Percentiles rank a stretch among this genome's conserved stretches.
phyloP scores from a whole-genome alignment of 768 basidiomycete genomes.

The Hydnum rufescens region DNA sequence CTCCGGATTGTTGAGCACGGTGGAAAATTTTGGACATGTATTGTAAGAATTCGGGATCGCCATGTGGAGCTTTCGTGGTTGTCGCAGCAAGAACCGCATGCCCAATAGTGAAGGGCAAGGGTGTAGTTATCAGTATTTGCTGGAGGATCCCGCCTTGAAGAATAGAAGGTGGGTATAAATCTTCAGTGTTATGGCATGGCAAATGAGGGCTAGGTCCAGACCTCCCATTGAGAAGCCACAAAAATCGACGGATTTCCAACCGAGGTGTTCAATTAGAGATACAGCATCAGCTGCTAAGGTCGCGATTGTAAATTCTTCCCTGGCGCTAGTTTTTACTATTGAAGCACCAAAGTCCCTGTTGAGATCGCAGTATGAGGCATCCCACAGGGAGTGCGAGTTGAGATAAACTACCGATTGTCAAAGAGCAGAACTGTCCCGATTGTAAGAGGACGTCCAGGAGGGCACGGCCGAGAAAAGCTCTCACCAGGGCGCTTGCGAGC shows the following conservation, averaged over 20 bases:
- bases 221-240: background rate
- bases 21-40: background rate
- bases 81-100: background rate
- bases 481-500: background rate
- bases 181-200: background rate
- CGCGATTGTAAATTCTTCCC: background rate
- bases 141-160: background rate
- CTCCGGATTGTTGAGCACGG: too few species aligned
- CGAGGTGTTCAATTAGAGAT: background rate
- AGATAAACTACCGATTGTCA: too few species aligned
- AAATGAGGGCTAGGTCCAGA: background rate
- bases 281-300: background rate
- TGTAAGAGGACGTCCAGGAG: too few species aligned
- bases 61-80: background rate
- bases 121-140: too few species aligned
- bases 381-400: background rate
- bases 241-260: background rate
- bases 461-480: too few species aligned
- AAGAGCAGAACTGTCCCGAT: too few species aligned
- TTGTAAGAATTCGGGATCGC: background rate
- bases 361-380: background rate
- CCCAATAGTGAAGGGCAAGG: background rate
- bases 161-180: too few species aligned
- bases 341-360: background rate
- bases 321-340: background rate